phyloP scores from a whole-genome alignment of 1,284 basidiomycete genomes.

The Trametes sp. region DNA sequence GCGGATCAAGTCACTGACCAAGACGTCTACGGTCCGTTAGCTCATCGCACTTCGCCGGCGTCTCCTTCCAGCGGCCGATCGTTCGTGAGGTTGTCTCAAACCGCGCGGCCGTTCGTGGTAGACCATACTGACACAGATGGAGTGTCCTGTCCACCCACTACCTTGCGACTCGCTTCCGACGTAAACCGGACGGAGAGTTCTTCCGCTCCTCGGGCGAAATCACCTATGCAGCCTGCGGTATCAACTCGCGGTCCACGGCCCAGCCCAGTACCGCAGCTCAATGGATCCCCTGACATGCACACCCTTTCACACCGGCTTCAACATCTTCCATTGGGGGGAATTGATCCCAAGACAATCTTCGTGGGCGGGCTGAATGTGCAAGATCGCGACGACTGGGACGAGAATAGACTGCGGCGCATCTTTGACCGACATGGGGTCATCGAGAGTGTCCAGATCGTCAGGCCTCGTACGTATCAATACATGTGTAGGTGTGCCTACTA shows the following conservation, averaged over 20 bases:
- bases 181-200: too few relatives aligned
- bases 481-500: conserved; percentile 13
- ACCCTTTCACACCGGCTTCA: conserved; percentile 12
- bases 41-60: background rate
- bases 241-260: background rate
- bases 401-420: conserved; percentile 60
- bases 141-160: too few relatives aligned
- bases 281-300: background rate
- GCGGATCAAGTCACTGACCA: conserved; percentile 25
- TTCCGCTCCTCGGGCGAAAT: too few relatives aligned
- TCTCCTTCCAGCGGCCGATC: background rate
- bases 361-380: conserved; percentile 76
- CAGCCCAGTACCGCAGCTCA: background rate
- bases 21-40: conserved; percentile 24
- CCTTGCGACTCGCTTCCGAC: too few relatives aligned
- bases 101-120: background rate
- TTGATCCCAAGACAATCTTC: conserved; percentile 75
- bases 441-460: conserved; percentile 66
- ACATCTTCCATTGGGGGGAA: conserved; percentile 43
- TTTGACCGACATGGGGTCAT: conserved; percentile 72
- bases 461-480: conserved; percentile 56
- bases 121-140: background rate
- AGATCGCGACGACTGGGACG: conserved; percentile 71
- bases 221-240: background rate
- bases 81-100: too few relatives aligned